phyloP scores from a whole-genome alignment of 768 basidiomycete species.

The Boletus patriciae region DNA sequence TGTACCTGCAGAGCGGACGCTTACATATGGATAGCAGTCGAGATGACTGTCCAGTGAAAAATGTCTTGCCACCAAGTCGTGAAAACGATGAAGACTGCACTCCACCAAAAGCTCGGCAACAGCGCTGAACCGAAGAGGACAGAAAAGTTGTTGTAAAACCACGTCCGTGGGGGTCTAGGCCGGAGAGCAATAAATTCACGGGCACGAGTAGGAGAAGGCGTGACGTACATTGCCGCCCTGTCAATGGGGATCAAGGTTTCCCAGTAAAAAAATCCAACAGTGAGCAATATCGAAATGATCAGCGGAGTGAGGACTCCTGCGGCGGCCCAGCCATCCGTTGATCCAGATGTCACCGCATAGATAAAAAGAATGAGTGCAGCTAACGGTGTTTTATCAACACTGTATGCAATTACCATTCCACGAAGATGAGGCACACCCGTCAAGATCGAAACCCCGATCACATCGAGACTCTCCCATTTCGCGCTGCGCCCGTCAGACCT shows the following conservation, averaged over 20 bases:
- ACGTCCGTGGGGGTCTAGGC: slow-evolving; percentile 41
- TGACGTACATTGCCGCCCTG: slow-evolving; percentile 43
- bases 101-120: slow-evolving; percentile 46
- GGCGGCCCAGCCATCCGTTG: slow-evolving; percentile 49
- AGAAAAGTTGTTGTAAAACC: slow-evolving; percentile 43
- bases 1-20: slow-evolving; percentile 1
- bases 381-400: slow-evolving; percentile 11
- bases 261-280: slow-evolving; percentile 50
- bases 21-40: slow-evolving; percentile 41
- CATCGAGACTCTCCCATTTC: slow-evolving; percentile 37
- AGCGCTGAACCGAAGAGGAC: slow-evolving; percentile 41
- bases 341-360: slow-evolving; percentile 46
- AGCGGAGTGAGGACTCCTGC: slow-evolving; percentile 48
- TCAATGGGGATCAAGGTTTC: slow-evolving; percentile 43
- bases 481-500: neutral
- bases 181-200: neutral
- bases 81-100: slow-evolving; percentile 33
- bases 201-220: neutral
- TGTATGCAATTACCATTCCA: neutral
- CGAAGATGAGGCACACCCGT: slow-evolving; percentile 29
- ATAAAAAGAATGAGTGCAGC: slow-evolving; percentile 41
- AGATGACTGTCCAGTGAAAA: slow-evolving; percentile 43
- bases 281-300: slow-evolving; percentile 43
- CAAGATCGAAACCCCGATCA: slow-evolving; percentile 40
- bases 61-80: slow-evolving; percentile 41